phyloP scores from a whole-genome alignment of 148 eudicot species.

The Rhododendron williamsianum region DNA sequence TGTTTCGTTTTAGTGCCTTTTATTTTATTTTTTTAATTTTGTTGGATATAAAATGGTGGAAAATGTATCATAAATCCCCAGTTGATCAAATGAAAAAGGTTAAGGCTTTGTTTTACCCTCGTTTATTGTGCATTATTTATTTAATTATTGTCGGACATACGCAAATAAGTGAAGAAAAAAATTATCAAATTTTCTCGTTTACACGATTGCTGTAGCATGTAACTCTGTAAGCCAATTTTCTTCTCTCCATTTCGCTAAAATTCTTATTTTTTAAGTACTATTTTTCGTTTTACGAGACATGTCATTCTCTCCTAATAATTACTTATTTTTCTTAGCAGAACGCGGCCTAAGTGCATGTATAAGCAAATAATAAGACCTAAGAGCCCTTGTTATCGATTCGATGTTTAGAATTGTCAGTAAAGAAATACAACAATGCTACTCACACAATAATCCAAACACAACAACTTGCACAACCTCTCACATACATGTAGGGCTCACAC shows the following conservation, averaged over 20 bases:
- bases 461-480: too few species aligned
- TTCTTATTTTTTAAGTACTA: too few species aligned
- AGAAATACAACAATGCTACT: too few species aligned
- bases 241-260: too few species aligned
- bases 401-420: neutral
- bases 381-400: neutral
- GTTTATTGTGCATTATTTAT: neutral
- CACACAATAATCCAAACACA: too few species aligned
- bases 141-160: neutral
- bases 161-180: too few species aligned
- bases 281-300: too few species aligned
- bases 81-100: neutral
- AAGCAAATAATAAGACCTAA: neutral
- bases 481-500: too few species aligned
- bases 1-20: neutral
- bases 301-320: too few species aligned
- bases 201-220: neutral
- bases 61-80: neutral
- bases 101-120: neutral
- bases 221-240: too few species aligned
- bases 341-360: too few species aligned
- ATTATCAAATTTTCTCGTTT: neutral
- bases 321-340: too few species aligned
- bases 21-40: neutral
- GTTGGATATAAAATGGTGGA: neutral